phyloP scores from a whole-genome alignment of 1,284 basidiomycete species.

The Trichosporon inkin region DNA sequence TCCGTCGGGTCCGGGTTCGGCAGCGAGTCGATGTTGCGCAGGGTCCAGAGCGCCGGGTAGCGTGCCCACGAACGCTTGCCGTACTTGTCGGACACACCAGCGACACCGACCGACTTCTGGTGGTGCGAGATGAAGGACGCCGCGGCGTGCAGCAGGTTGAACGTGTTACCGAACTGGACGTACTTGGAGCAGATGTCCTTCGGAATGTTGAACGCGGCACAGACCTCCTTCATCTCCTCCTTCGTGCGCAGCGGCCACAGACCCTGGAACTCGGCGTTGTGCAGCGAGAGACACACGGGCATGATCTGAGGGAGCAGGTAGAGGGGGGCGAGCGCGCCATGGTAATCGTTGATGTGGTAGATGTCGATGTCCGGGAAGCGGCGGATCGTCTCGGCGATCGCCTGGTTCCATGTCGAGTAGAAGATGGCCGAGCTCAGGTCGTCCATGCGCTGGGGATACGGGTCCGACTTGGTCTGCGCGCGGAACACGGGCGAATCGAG shows the following conservation, averaged over 20 bases:
- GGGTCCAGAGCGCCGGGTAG: conserved; percentile 88
- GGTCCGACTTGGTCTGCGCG: conserved; percentile 87
- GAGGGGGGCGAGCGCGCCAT: conserved; percentile 81
- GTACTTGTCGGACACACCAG: conserved; percentile 89
- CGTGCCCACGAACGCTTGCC: conserved; percentile 92
- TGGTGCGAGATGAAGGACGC: conserved; percentile 86
- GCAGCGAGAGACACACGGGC: conserved; percentile 83
- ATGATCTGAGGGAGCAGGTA: conserved; percentile 85
- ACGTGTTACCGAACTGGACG: conserved; percentile 93
- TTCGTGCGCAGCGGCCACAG: conserved; percentile 90
- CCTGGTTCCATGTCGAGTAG: conserved; percentile 96
- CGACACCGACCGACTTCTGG: conserved; percentile 86
- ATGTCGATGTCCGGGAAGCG: conserved; percentile 80
- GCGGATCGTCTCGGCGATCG: conserved; percentile 81
- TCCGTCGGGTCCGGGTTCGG: conserved; percentile 87
- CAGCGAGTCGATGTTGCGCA: conserved; percentile 88
- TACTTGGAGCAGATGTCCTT: conserved; percentile 92
- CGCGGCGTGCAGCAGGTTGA: conserved; percentile 85
- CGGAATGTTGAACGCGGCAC: conserved; percentile 91
- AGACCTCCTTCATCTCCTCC: conserved; percentile 95
- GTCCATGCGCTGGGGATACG: conserved; percentile 92
- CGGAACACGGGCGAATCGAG: conserved; percentile 92
- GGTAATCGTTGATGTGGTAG: conserved; percentile 66
- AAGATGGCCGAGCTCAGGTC: conserved; percentile 91
- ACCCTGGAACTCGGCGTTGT: conserved; percentile 94